Base-by-base conservation (phyloP, 129 eudicot species). In the Ambrosia trifida region DNA sequence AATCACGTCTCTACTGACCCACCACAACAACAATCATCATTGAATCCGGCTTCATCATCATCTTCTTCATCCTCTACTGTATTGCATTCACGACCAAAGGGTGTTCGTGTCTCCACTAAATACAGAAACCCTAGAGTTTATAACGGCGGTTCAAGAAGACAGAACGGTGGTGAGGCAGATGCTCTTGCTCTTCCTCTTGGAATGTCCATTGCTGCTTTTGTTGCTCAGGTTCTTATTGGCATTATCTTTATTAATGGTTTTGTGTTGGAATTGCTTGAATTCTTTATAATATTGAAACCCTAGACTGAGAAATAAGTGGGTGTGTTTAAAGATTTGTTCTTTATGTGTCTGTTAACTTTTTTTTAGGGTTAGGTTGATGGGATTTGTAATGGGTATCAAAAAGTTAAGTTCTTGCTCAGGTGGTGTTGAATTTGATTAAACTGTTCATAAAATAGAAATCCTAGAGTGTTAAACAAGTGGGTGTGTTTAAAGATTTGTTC, bases 111-210 rank as follows among this genome's bases (percentile, higher is more conserved):
- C 0, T 57, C 64, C 3, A 13, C 3, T 3, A 58, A 33, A 28
- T 74, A 65, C 3, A 79, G 71, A 68, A 79, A 79, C 78, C 75
- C 78, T 74, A 79, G 81, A 30, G 45, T 32, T 7, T 32, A 44
- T 13, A 53, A 40, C 40, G 68, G 81, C 16, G 46, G 76, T 36
- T 64, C 70, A 35, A 65, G 12, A 41, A 79, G 66, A 46, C 43
- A 69, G 16, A 51, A 33, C 14, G 85, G 67, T 9, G 77, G 76
- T 58, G 85, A 77, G 62, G 81, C 83, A 9, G 94, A 86, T 32
- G 87, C 91, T 32, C 86, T 91, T 36, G 96, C 95, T 38, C 86
- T 91, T 61, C 87, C 94, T 66, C 85, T 89, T 49, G 98, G 98
- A 49, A 91, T 89, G 96, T 87, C 96, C 5, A 79, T 91, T 52